Percentiles rank a stretch among this genome's conserved stretches.
Conservation (phyloP, 441 rosid genomes). For the Erodium moschatum region DNA sequence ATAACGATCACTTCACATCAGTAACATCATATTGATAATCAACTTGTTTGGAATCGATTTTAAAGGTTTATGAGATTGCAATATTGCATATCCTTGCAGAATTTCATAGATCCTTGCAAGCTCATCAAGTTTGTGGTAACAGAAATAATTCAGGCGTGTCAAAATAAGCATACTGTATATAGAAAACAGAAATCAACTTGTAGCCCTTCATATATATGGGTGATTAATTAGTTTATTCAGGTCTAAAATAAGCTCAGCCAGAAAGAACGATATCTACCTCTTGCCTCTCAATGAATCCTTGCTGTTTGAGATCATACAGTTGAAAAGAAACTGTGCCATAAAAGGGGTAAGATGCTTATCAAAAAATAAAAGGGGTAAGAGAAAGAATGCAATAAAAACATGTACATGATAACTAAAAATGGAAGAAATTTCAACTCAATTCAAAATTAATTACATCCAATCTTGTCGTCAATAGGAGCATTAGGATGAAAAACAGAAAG, state of each 20-base stretch:
- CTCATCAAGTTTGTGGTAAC: not conserved
- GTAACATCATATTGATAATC: not conserved
- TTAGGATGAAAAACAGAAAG: constrained; percentile 93
- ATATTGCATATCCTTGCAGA: not conserved
- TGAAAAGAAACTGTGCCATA: constrained; percentile 68
- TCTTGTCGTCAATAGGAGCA: constrained; percentile 80
- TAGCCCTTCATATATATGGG: not conserved
- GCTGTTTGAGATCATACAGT: constrained; percentile 87
- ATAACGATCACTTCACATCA: not conserved
- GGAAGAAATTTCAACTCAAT: constrained; percentile 4
- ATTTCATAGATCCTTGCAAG: not conserved
- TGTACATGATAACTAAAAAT: not conserved
- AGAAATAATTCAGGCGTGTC: too few species aligned
- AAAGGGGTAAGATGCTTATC: too few species aligned
- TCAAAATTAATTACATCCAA: constrained; percentile 37
- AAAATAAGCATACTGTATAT: too few species aligned
- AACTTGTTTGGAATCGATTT: not conserved
- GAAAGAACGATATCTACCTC: constrained; percentile 37
- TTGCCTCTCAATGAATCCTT: constrained; percentile 88
- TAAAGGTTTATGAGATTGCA: constrained; percentile 2
- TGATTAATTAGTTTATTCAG: not conserved
- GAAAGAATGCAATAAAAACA: not conserved
- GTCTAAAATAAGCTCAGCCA: not conserved
- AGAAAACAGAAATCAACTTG: not conserved
- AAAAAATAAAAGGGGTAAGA: constrained; percentile 12